Evolutionary conservation across 352 stramenopile species (phyloP), one percentile per base, ranked within the genome.

Genomic region (Albugo candida): DNA sequence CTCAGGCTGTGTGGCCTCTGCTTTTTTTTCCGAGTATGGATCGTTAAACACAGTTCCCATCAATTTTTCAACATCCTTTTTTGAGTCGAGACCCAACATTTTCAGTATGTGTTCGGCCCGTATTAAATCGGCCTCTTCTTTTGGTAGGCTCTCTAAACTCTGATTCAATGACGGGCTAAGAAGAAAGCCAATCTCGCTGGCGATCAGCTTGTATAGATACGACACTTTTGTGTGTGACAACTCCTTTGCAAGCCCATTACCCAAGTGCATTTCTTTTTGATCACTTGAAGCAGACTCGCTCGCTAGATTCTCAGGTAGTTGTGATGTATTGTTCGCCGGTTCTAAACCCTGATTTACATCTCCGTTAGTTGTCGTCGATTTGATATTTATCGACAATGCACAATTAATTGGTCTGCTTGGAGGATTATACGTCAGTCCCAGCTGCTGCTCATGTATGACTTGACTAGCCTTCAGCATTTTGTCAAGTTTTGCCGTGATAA

Each of bases 391-490:
- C 3, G 38, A 43, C 17, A 11, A 13, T n/a, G n/a, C n/a, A 24
- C 63, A 61, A 8, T 54, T 60, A 36, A 78, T 84, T 6, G 67
- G 69, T 19, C 67, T 59, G 0, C 52, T 47, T 4, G 84, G 84
- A 2, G 65, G 54, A 35, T 59, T 56, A 83, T 83, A 96, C 6
- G 47, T 51, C 24, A 88, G 64, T 10, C 86, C 86, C n/a, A 96
- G 70, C 50, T 91, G 71, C 55, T 96, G 86, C 47, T 93, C 78
- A 45, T 93, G 70, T 45, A 96, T 84, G 48, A 95, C 77, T 39
- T 69, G 65, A 52, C 96, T 83, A 0, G 84, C 83, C 34, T 81
- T 70, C 14, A 96, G 63, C 14, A 95, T 58, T 56, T 92, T 85
- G 16, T 93, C 69, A 3, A 95, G 64, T 49, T 92, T 81, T 4